These are phyloP conservation scores for Cupressus sempervirens DNA, from an alignment of 75 land plant species.

Conservation along the genomic window DNA sequence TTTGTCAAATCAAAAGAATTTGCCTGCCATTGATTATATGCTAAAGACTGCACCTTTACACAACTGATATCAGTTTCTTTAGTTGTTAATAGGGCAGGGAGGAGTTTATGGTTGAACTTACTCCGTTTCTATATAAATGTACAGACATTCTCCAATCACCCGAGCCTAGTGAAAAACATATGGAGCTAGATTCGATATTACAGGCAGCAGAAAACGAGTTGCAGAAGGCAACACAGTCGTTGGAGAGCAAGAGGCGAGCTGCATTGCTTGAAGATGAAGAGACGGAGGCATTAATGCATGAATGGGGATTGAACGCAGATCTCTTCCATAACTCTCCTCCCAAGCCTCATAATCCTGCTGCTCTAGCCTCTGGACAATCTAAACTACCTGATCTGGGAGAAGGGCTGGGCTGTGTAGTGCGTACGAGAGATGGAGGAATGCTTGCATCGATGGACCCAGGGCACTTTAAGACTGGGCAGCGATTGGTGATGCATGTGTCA, in stretches of 20 bases:
- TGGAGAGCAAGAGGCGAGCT: conserved; percentile 49
- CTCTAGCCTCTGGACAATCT: not conserved
- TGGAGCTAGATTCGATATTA: conserved; percentile 37
- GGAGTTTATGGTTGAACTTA: not conserved
- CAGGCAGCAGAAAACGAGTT: conserved; percentile 50
- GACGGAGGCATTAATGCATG: conserved; percentile 78
- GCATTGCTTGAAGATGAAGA: conserved; percentile 78
- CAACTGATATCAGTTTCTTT: too few relatives aligned
- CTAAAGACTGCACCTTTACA: too few relatives aligned
- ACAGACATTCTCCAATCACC: not conserved
- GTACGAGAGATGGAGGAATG: conserved; percentile 76
- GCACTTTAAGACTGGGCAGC: conserved; percentile 24
- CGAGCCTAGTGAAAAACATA: conserved; percentile 19
- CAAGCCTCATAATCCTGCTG: conserved; percentile 1
- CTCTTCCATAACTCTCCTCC: conserved; percentile 62
- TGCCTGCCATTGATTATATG: too few relatives aligned
- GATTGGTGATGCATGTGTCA: conserved; percentile 80
- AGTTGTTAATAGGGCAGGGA: too few relatives aligned
- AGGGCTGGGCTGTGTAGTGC: conserved; percentile 69
- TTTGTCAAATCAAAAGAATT: too few relatives aligned
- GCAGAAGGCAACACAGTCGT: conserved; percentile 37
- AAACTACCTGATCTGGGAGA: conserved; percentile 62
- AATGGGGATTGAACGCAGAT: conserved; percentile 79
- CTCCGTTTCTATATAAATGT: not conserved
- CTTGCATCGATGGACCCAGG: conserved; percentile 71